Base-by-base conservation (phyloP, 306 rosid genomes). In the Gynostemma pentaphyllum region DNA sequence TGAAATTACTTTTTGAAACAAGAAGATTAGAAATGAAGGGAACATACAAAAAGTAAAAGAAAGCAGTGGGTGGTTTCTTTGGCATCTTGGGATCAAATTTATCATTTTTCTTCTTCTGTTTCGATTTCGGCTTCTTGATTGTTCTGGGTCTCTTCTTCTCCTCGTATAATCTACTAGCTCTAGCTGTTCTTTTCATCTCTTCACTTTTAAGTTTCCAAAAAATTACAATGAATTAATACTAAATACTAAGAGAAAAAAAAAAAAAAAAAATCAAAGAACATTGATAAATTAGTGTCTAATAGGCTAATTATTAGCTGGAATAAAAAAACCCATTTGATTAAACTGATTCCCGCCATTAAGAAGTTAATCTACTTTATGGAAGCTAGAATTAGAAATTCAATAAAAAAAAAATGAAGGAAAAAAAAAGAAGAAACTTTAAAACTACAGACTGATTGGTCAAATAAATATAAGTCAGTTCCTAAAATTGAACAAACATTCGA, bases 1-100 rank as follows among this genome's bases (percentile, higher is more conserved):
- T 71, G 69, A 23, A 24, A 13, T 52, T 41, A 45, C 65, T 24
- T 40, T 23, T 39, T 46, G 15, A 68, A 70, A 40, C 44, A 42
- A 12, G 57, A 27, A 64, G 46, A 29, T n/a, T 45, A 63, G 26
- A 2, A 34, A 46, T 14, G 54, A 34, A 22, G 46, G n/a, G 21
- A 50, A 37, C 79, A 28, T 88, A 92, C 99, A 92, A 70, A 80
- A 82, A 92, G 82, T 75, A 88, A 83, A 92, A 92, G 94, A 92
- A 92, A 68, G 95, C 99, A 36, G 96, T 92, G 22, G 96, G 99
- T 7, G 99, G 99, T 70, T 92, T 92, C 92, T 88, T 92, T 18
- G 98, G 98, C 78, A 81, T 92, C 72, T 80, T 72, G 73, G 86
- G 74, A 72, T 86, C 95, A 73, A 86, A 34, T 74, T 72, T 87